Base-by-base conservation (phyloP, 805 yeast species). In the Candida ascalaphidarum region DNA sequence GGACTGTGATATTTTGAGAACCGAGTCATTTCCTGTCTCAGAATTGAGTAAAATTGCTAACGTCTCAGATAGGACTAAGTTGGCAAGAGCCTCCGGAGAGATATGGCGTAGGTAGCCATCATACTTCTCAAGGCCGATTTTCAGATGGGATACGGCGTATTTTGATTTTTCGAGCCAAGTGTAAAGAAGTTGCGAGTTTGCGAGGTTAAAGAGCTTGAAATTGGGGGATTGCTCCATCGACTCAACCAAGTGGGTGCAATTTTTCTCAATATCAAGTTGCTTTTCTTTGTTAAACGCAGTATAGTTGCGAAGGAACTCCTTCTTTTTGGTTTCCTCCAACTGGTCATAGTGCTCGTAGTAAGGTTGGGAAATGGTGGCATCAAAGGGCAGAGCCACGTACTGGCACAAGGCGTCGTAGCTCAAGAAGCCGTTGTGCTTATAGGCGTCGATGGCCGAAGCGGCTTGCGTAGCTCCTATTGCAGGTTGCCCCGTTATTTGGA, bases 191-290 rank as follows among this genome's bases (percentile, higher is more conserved):
- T n/a, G n/a, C n/a, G n/a, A n/a, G n/a, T n/a, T n/a, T n/a, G n/a
- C n/a, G n/a, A n/a, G n/a, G n/a, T n/a, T n/a, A n/a, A n/a, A n/a
- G n/a, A n/a, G n/a, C n/a, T n/a, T n/a, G n/a, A n/a, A n/a, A n/a
- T n/a, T n/a, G n/a, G n/a, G n/a, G n/a, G n/a, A n/a, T n/a, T n/a
- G n/a, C n/a, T n/a, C n/a, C n/a, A n/a, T n/a, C n/a, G n/a, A 6
- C 18, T 17, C 18, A 7, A 18, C 23, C 16, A 46, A 21, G 5
- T 31, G 22, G 14, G 28, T 33, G 11, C 44, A 41, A 20, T 44
- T 33, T 2, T 34, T 30, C 31, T 61, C 68, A 2, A 60, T 36
- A 11, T 42, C 31, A n/a, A 43, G 31, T 30, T 61, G 62, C 29
- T 50, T 52, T 10, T 23, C 14, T 17, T 26, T 29, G 34, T 50